Evolutionary conservation across 2,329 filamentous ascomycete genomes (phyloP).

Genomic region (Aureobasidium sp.): DNA sequence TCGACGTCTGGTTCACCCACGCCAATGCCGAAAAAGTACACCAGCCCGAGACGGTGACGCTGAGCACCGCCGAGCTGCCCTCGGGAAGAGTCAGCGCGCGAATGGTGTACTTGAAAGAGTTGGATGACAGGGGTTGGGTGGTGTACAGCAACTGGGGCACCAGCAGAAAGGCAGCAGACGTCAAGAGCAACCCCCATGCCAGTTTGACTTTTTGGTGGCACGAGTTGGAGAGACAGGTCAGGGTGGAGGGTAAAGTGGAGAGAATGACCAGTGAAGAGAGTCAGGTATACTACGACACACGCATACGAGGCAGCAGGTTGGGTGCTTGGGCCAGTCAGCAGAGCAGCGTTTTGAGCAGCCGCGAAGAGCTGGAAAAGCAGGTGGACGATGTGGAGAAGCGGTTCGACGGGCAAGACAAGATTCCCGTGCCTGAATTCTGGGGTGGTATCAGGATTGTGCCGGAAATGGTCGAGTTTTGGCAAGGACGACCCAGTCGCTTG

Average conservation of each 20-base stretch:
- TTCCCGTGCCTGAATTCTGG: constrained; percentile 92
- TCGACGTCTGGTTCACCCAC: constrained; percentile 79
- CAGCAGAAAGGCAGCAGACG: constrained; percentile 60
- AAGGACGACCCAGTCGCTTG: constrained; percentile 79
- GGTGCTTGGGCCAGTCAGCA: constrained; percentile 93
- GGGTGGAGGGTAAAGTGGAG: constrained; percentile 73
- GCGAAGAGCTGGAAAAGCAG: constrained; percentile 66
- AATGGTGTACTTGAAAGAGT: constrained; percentile 91
- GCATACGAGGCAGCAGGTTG: constrained; percentile 72
- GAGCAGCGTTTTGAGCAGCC: constrained; percentile 65
- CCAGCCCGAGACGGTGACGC: constrained; percentile 81
- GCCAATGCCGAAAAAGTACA: constrained; percentile 56
- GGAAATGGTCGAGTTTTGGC: constrained; percentile 89
- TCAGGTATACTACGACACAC: constrained; percentile 56
- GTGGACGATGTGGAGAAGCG: constrained; percentile 68
- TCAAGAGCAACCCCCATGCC: constrained; percentile 68
- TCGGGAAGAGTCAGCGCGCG: constrained; percentile 78
- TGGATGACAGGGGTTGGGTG: constrained; percentile 76
- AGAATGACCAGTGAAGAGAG: constrained; percentile 65
- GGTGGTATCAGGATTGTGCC: constrained; percentile 82
- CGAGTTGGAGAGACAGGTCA: constrained; percentile 76
- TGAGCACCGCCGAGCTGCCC: constrained; percentile 78
- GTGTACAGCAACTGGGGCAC: constrained; percentile 91
- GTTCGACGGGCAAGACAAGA: constrained; percentile 69
- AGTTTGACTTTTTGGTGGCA: constrained; percentile 89